Percentiles rank a stretch among this genome's conserved stretches.
phyloP scores from a whole-genome alignment of 2,329 filamentous ascomycete genomes.

The Ophiostoma sp. region DNA sequence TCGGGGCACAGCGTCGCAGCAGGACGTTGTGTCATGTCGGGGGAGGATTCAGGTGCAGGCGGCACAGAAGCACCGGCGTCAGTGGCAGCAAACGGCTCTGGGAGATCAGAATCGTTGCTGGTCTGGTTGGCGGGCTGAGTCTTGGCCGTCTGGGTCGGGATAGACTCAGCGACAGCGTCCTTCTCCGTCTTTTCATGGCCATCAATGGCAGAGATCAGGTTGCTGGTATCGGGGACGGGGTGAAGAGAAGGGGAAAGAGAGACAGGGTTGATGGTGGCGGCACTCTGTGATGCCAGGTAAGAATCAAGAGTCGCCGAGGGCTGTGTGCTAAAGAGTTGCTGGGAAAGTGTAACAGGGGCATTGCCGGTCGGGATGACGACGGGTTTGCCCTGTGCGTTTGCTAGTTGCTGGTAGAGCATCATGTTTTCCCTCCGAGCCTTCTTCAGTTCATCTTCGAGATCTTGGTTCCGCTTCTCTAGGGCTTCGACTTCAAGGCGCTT shows the following conservation, averaged over 20 bases:
- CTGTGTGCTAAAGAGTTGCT: constrained; percentile 51
- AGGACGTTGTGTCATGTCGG: constrained; percentile 99
- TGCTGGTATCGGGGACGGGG: constrained; percentile 44
- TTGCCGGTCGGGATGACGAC: constrained; percentile 41
- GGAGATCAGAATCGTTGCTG: not conserved
- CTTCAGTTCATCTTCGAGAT: constrained; percentile 57
- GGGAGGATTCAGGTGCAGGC: constrained; percentile 43
- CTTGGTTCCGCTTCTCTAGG: constrained; percentile 68
- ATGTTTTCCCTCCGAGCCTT: constrained; percentile 38
- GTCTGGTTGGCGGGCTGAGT: not conserved
- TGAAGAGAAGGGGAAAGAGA: constrained; percentile 54
- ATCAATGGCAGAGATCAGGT: constrained; percentile 26
- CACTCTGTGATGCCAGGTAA: constrained; percentile 37
- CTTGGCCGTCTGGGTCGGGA: not conserved
- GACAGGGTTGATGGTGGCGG: constrained; percentile 54
- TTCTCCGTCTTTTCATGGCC: constrained; percentile 3
- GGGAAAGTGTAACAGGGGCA: constrained; percentile 50
- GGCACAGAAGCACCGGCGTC: constrained; percentile 28
- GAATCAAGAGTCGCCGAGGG: constrained; percentile 38
- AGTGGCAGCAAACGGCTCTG: constrained; percentile 21
- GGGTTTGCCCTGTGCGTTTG: constrained; percentile 43
- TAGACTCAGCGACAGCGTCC: not conserved
- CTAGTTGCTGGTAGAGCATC: constrained; percentile 46
- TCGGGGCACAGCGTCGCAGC: constrained; percentile 97
- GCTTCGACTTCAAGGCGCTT: constrained; percentile 85